phyloP scores from a whole-genome alignment of 108 stramenopile species.

The Pseudonitzschia pungens region DNA sequence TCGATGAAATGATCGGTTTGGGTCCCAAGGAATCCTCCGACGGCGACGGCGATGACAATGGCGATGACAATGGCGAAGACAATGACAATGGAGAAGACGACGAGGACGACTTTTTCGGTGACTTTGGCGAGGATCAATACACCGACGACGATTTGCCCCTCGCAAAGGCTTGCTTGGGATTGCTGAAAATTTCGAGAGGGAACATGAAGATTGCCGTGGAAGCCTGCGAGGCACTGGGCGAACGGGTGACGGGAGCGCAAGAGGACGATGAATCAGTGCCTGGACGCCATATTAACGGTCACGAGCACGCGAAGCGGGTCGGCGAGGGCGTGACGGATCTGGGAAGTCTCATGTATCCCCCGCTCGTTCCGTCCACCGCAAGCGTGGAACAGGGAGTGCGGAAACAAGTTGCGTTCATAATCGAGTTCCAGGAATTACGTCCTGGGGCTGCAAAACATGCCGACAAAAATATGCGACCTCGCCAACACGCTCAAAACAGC shows the following conservation, averaged over 20 bases:
- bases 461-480: constrained; percentile 13
- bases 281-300: constrained; percentile 51
- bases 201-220: constrained; percentile 66
- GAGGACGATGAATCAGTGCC: constrained; percentile 27
- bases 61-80: constrained; percentile 3
- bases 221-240: constrained; percentile 53
- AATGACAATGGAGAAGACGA: constrained; percentile 24
- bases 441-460: constrained; percentile 18
- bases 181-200: constrained; percentile 78
- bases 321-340: constrained; percentile 83
- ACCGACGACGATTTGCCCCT: constrained; percentile 56
- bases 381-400: constrained; percentile 19
- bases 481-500: constrained; percentile 22
- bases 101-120: constrained; percentile 23
- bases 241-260: not conserved
- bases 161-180: constrained; percentile 56
- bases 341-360: constrained; percentile 76
- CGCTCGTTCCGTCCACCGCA: constrained; percentile 35
- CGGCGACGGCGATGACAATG: constrained; percentile 21
- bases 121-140: constrained; percentile 55
- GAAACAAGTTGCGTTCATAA: constrained; percentile 22
- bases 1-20: constrained; percentile 68
- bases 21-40: constrained; percentile 31
- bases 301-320: constrained; percentile 52
- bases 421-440: constrained; percentile 22